Evolutionary conservation across 2,329 filamentous ascomycete species (phyloP).

Genomic region (Berkeleyomyces rouxiae): DNA sequence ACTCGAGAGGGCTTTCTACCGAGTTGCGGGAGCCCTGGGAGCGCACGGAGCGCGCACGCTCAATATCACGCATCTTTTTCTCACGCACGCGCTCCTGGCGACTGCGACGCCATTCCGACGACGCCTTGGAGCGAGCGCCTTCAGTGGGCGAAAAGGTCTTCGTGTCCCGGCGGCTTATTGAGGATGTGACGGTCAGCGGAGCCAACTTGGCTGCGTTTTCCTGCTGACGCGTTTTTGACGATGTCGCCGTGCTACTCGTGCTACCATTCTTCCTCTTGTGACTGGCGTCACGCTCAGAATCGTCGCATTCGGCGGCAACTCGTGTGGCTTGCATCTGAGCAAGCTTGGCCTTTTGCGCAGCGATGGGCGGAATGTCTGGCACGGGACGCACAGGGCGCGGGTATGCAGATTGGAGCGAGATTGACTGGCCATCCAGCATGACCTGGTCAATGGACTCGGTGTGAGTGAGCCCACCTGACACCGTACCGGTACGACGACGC

Average conservation of each 20-base stretch:
- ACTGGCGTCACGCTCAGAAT: not conserved
- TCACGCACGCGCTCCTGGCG: conserved; percentile 23
- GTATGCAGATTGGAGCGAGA: conserved; percentile 5
- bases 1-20: not conserved
- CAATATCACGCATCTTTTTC: conserved; percentile 26
- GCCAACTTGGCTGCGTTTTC: conserved; percentile 11
- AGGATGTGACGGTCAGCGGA: conserved; percentile 3
- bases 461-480: not conserved
- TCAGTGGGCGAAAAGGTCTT: conserved; percentile 1
- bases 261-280: not conserved
- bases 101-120: conserved; percentile 10
- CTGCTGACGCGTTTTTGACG: conserved; percentile 7
- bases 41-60: conserved; percentile 19
- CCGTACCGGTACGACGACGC: conserved; percentile 7
- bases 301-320: conserved; percentile 2
- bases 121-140: not conserved
- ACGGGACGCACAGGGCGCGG: conserved; percentile 8
- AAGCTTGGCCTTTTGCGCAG: conserved; percentile 10
- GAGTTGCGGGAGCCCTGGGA: conserved; percentile 13
- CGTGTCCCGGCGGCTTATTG: not conserved
- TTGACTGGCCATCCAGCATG: conserved; percentile 2
- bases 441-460: conserved; percentile 10
- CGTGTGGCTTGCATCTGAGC: conserved; percentile 10
- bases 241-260: not conserved
- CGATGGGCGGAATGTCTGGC: conserved; percentile 12